Evolutionary conservation across 257 asterid genomes (phyloP).

Genomic region (Pogostemon cablin): DNA sequence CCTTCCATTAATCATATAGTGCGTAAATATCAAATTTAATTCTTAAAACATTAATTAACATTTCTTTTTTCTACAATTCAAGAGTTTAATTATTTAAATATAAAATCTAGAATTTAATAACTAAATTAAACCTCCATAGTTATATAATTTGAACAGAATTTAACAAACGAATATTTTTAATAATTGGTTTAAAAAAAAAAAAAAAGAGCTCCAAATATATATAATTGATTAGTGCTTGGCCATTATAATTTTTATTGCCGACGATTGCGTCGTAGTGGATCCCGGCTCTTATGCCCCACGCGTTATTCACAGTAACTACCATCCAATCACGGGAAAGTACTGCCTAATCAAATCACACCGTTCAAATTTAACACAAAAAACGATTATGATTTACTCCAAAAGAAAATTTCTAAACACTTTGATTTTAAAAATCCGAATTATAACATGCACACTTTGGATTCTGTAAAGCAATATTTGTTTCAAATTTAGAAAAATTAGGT

Average conservation of each 20-base stretch:
- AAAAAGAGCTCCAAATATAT: neutral
- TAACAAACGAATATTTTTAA: too few species aligned
- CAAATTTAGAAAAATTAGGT: too few species aligned
- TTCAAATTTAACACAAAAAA: neutral
- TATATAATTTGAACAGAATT: too few species aligned
- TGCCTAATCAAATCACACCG: constrained; percentile 23
- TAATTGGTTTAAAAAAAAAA: neutral
- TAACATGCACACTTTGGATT: too few species aligned
- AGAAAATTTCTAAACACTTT: too few species aligned
- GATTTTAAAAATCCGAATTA: too few species aligned
- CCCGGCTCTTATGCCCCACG: constrained; percentile 25
- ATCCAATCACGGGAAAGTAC: constrained; percentile 25
- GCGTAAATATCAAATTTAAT: neutral
- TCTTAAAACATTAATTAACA: neutral
- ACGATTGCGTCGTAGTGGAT: constrained; percentile 24
- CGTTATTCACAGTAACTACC: constrained; percentile 26
- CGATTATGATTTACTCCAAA: constrained; percentile 17
- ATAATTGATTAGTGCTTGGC: constrained; percentile 10
- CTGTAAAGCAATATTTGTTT: too few species aligned
- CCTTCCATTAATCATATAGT: neutral
- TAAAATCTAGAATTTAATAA: too few species aligned
- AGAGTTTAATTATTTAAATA: neutral
- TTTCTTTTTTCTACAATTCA: neutral
- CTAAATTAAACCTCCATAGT: too few species aligned
- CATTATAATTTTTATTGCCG: constrained; percentile 6